Evolutionary conservation across 2,329 filamentous ascomycete species (phyloP), one percentile per base, ranked within the genome.

Genomic region (Arthrocladium fulminans): DNA sequence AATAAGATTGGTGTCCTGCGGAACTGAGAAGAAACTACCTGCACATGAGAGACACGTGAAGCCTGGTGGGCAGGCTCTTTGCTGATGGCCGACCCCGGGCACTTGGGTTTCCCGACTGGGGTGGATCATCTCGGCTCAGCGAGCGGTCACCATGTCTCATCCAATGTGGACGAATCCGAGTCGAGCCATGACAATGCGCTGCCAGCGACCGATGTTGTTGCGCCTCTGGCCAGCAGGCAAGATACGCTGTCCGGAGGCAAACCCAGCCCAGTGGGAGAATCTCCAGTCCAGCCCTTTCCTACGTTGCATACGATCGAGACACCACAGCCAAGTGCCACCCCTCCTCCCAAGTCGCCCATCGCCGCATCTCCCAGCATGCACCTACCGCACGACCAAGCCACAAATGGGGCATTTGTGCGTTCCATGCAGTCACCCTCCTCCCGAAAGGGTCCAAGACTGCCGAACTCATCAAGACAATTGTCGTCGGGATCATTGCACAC

Each of bases 401-500:
- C 32, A n/a, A 45, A 32, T 27, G 37, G 40, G 23, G 51, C 54
- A 20, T 50, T 49, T 17, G 20, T 12, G n/a, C 44, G 20, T 15
- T 10, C 44, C 13, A 3, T 39, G 32, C 50, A 45, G 10, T 48
- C 47, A 29, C 39, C 51, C 49, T 23, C 48, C 59, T 64, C 49
- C 51, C 66, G 15, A 61, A 66, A 37, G 60, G 65, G 49, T 64
- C 62, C 30, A 62, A 64, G 19, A 63, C 57, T 40, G 56, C 62
- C 60, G 39, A 58, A 59, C 3, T 59, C 62, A 23, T 69, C 67
- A 24, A 63, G 61, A 30, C 65, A 66, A 43, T 68, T 66, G 5
- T 69, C 67, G 15, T 66, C 66, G 22, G 69, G 66, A 50, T 70
- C 67, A 7, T 56, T 70, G 17, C 65, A 42, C 30, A 56, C 57